Conservation (phyloP, 495 filamentous ascomycete genomes). For the Penicillium fimorum region DNA sequence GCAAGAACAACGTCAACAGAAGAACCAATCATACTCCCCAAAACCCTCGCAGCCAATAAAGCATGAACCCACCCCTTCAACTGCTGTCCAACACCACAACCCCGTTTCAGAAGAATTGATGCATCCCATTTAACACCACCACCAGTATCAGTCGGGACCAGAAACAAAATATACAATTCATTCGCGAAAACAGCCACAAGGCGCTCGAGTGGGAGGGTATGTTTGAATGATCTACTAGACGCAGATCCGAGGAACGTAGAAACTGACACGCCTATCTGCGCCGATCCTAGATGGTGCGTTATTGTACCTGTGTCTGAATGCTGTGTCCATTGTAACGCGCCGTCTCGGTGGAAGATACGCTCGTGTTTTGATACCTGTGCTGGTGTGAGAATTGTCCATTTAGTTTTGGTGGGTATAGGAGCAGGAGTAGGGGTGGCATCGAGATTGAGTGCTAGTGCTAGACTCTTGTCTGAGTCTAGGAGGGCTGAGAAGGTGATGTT, state of each 20-base stretch:
- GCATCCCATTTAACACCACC: constrained; percentile 30
- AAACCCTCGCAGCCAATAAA: constrained; percentile 51
- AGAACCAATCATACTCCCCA: background rate
- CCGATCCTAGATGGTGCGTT: constrained; percentile 23
- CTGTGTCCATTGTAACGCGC: constrained; percentile 54
- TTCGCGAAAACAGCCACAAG: constrained; percentile 27
- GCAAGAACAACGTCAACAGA: constrained; percentile 7
- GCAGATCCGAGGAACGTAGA: constrained; percentile 27
- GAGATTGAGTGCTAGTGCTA: constrained; percentile 6
- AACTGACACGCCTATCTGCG: constrained; percentile 36
- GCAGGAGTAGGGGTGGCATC: background rate
- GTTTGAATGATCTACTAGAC: constrained; percentile 6
- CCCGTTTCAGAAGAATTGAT: constrained; percentile 65
- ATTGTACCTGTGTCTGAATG: background rate
- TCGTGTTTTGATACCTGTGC: constrained; percentile 64
- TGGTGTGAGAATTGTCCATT: constrained; percentile 52
- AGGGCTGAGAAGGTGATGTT: constrained; percentile 72
- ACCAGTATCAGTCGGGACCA: constrained; percentile 11
- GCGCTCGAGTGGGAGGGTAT: constrained; percentile 16
- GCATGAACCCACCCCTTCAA: constrained; percentile 76
- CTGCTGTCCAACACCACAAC: constrained; percentile 44
- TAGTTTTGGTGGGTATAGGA: background rate
- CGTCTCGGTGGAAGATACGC: constrained; percentile 67
- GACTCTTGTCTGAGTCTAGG: constrained; percentile 38
- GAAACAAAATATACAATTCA: constrained; percentile 35